These are phyloP conservation scores for Phytophthora syringae DNA, from an alignment of 352 stramenopile species.

Conservation along the genomic window DNA sequence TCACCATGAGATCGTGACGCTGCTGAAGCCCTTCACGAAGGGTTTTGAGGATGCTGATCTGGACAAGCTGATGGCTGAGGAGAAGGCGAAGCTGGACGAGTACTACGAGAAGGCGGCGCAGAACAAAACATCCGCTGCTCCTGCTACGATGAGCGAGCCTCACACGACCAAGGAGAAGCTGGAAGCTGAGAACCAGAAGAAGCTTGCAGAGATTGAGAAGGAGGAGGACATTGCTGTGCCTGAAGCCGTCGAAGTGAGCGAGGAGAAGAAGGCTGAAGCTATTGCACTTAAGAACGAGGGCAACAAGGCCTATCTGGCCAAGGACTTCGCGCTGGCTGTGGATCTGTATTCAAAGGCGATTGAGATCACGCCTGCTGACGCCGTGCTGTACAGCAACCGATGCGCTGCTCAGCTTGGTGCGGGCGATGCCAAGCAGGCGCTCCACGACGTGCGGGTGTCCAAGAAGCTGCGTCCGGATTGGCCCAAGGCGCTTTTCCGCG, in stretches of 20 bases:
- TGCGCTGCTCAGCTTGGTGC: constrained; percentile 72
- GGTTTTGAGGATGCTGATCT: constrained; percentile 65
- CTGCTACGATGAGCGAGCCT: constrained; percentile 13
- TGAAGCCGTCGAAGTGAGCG: constrained; percentile 45
- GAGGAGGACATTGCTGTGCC: constrained; percentile 62
- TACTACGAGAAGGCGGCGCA: constrained; percentile 59
- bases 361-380: constrained; percentile 58
- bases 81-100: constrained; percentile 68
- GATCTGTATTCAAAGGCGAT: constrained; percentile 73
- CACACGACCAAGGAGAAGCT: constrained; percentile 42
- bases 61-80: constrained; percentile 61
- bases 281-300: constrained; percentile 68
- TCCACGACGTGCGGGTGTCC: constrained; percentile 78
- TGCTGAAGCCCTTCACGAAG: constrained; percentile 68
- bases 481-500: constrained; percentile 85
- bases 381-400: constrained; percentile 85
- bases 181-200: constrained; percentile 52
- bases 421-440: constrained; percentile 63
- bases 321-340: constrained; percentile 61
- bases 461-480: constrained; percentile 87
- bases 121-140: constrained; percentile 26
- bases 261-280: constrained; percentile 45
- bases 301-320: constrained; percentile 74
- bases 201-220: constrained; percentile 42
- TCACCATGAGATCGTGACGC: constrained; percentile 64